A percentile compares a stretch with the other conserved stretches of the same genome.
These are phyloP conservation scores for Fusarium veterinarium DNA, from an alignment of 2,329 filamentous ascomycete species.

Conservation along the genomic window DNA sequence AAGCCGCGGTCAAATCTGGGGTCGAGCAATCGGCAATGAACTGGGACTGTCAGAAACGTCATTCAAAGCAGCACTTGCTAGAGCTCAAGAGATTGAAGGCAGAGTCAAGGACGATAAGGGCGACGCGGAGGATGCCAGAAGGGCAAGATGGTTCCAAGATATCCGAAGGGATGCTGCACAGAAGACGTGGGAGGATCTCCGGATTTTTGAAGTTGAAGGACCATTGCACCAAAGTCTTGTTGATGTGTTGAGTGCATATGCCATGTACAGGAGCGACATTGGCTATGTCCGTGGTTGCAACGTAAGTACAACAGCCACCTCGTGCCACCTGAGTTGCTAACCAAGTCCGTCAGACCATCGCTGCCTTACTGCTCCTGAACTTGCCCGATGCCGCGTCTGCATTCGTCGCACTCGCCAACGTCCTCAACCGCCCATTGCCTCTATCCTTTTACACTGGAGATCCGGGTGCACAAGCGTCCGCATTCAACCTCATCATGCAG, in stretches of 20 bases:
- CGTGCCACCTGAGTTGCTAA: constrained; percentile 29
- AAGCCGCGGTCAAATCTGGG: constrained; percentile 76
- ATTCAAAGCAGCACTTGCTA: constrained; percentile 75
- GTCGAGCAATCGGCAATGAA: constrained; percentile 78
- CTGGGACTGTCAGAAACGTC: constrained; percentile 74
- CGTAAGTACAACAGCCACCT: constrained; percentile 60
- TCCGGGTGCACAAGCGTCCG: constrained; percentile 72
- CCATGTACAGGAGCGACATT: constrained; percentile 85
- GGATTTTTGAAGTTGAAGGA: constrained; percentile 75
- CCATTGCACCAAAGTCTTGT: constrained; percentile 75
- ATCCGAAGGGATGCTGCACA: constrained; percentile 73
- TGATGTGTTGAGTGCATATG: constrained; percentile 81
- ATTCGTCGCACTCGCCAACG: constrained; percentile 79
- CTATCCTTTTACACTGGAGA: constrained; percentile 81
- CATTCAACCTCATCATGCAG: constrained; percentile 76
- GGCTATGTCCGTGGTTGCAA: constrained; percentile 81
- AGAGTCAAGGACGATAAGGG: constrained; percentile 64
- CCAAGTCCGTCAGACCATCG: constrained; percentile 67
- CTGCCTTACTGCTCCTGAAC: constrained; percentile 79
- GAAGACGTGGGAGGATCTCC: constrained; percentile 76
- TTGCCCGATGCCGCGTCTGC: constrained; percentile 70
- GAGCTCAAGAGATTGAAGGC: constrained; percentile 72
- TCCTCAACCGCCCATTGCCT: constrained; percentile 80
- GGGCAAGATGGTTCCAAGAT: constrained; percentile 69
- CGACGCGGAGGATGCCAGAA: constrained; percentile 64